Percentiles rank a stretch among this genome's conserved stretches.
Conservation (phyloP, 192 early-diverging fungal genomes). For the Pilobolus umbonatus region DNA sequence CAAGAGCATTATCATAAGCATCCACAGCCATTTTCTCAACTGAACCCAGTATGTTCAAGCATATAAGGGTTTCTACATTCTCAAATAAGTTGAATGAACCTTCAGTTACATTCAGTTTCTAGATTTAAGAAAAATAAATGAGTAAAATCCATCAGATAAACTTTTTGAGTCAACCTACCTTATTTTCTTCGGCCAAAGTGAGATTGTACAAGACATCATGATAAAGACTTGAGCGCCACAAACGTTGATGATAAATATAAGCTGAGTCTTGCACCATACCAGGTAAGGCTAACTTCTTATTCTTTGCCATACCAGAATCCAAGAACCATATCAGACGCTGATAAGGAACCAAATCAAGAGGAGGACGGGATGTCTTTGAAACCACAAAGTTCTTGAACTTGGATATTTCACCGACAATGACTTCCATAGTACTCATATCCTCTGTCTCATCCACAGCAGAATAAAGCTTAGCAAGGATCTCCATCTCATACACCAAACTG, state of each 20-base stretch:
- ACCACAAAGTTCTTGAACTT: slow-evolving; percentile 38
- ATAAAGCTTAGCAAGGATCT: slow-evolving; percentile 39
- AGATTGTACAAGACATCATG: slow-evolving; percentile 27
- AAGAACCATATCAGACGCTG: slow-evolving; percentile 63
- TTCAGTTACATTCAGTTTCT: slow-evolving; percentile 33
- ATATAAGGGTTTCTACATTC: slow-evolving; percentile 42
- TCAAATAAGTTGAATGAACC: slow-evolving; percentile 43
- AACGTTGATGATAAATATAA: slow-evolving; percentile 45
- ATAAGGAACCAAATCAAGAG: slow-evolving; percentile 60
- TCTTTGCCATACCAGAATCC: slow-evolving; percentile 21
- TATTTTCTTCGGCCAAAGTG: slow-evolving; percentile 5
- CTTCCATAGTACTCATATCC: slow-evolving; percentile 9
- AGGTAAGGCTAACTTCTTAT: slow-evolving; percentile 28
- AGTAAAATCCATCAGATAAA: too few relatives aligned
- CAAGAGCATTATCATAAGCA: slow-evolving; percentile 15
- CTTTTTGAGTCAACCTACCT: slow-evolving; percentile 1
- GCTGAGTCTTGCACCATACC: slow-evolving; percentile 49
- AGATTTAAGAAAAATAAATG: slow-evolving; percentile 8
- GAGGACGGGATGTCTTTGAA: slow-evolving; percentile 46
- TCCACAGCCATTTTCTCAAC: slow-evolving; percentile 27
- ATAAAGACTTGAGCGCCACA: slow-evolving; percentile 46
- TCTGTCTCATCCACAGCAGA: slow-evolving; percentile 3
- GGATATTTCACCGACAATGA: slow-evolving; percentile 31
- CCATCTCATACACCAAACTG: slow-evolving; percentile 47
- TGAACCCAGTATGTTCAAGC: slow-evolving; percentile 40